These are phyloP conservation scores for Debaryomycetaceae sp. DNA, from an alignment of 1,139 yeast species.

Conservation along the genomic window DNA sequence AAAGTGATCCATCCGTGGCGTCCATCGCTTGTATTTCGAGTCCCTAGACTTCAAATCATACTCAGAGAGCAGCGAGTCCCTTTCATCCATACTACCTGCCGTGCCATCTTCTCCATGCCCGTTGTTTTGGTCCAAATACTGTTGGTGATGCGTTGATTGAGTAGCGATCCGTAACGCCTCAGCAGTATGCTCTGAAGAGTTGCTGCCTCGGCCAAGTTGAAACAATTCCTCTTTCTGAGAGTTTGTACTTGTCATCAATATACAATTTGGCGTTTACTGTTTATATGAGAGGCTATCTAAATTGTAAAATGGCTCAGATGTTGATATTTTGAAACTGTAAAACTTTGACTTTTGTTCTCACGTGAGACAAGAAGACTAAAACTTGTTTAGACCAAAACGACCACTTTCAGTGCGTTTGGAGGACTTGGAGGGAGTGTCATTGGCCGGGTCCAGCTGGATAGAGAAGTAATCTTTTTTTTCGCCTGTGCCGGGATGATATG, in stretches of 20 bases:
- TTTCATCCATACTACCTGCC: conserved; percentile 1
- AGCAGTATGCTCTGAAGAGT: conserved; percentile 7
- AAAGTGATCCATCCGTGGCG: conserved; percentile 39
- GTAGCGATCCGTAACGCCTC: conserved; percentile 9
- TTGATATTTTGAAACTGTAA: conserved; percentile 2
- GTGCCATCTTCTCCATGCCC: conserved; percentile 9
- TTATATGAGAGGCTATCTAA: conserved; percentile 6
- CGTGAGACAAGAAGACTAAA: background rate
- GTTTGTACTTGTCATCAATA: background rate
- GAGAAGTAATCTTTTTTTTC: conserved; percentile 14
- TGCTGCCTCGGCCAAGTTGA: background rate
- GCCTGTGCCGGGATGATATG: conserved; percentile 1
- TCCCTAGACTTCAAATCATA: conserved; percentile 35
- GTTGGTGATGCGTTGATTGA: conserved; percentile 11
- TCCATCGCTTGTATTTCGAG: conserved; percentile 40
- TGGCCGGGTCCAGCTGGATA: background rate
- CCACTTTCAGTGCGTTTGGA: conserved; percentile 6
- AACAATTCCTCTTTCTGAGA: background rate
- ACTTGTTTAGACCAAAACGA: conserved; percentile 7
- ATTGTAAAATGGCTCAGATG: conserved; percentile 6
- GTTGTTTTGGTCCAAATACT: conserved; percentile 12
- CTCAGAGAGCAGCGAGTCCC: conserved; percentile 11
- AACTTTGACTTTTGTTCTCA: background rate
- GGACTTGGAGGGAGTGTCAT: background rate
- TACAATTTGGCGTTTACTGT: conserved; percentile 3